Evolutionary conservation across 2,329 filamentous ascomycete species (phyloP), one percentile per base, ranked within the genome.

Genomic region (Aspergillaceae sp.): DNA sequence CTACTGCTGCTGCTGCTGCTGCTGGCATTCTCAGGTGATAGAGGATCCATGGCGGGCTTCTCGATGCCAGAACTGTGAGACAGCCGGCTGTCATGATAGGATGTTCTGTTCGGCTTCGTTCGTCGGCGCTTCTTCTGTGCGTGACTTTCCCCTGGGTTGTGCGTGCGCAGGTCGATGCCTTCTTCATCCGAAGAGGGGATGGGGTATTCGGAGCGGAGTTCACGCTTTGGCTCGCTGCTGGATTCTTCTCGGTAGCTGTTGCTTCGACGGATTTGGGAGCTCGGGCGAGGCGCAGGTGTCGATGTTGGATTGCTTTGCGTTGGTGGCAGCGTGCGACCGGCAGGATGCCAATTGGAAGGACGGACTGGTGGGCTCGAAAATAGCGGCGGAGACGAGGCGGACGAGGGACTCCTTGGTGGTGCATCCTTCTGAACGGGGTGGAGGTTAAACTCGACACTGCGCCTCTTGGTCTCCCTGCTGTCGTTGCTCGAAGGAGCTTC

Each of bases 121-220:
- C 54, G 45, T 41, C 46, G 38, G 45, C 40, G 29, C 8, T 50
- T 36, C 36, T 38, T 38, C 26, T 27, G n/a, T 28, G 6, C 36
- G 7, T 28, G 36, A 26, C 44, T 41, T 29, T 43, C 48, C 2
- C 46, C 53, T 9, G 51, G 26, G 5, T 44, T 47, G 27, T 45
- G 37, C n/a, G 43, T 45, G 1, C 19, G 19, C 19, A 49, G 54
- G 7, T 54, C 56, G 30, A 61, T 56, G n/a, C 58, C 56, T 46
- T 70, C 67, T 7, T 69, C 66, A 33, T 70, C 67, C 0, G 66
- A 69, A 30, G 66, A 69, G n/a, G 65, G 62, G 6, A 69, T 49
- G 6, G 65, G 63, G 4, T 61, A 66, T 28, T 63, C 60, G 2
- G 59, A 51, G n/a, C 53, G 55, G 34, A 43, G 43, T 11, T 42